Evolutionary conservation across 2,329 filamentous ascomycete species (phyloP).

Genomic region (Botrytis squamosa): DNA sequence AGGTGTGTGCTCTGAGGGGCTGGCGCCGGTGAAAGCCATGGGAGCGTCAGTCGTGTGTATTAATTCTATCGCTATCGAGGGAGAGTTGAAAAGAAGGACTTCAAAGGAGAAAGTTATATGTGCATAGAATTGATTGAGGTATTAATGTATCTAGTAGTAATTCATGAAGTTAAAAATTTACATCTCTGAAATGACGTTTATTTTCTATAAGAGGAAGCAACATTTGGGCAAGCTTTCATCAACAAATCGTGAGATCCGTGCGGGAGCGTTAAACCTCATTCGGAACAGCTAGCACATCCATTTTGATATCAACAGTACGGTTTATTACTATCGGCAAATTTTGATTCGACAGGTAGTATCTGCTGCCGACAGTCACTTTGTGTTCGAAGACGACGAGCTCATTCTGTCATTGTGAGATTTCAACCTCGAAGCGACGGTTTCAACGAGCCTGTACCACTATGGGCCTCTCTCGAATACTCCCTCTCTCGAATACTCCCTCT

Average conservation of each 20-base stretch:
- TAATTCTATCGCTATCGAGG: neutral
- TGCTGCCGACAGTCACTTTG: neutral
- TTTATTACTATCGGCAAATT: neutral
- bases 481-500: neutral
- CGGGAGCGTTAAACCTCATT: neutral
- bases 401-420: neutral
- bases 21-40: conserved; percentile 18
- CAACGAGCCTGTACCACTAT: neutral
- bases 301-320: neutral
- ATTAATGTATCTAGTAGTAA: neutral
- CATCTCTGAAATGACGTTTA: conserved; percentile 19
- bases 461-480: neutral
- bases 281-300: neutral
- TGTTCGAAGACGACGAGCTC: neutral
- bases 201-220: conserved; percentile 5
- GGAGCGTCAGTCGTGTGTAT: neutral
- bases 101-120: neutral
- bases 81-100: neutral
- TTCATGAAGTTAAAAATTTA: conserved; percentile 3
- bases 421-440: neutral
- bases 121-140: conserved; percentile 3
- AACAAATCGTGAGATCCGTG: conserved; percentile 9
- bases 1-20: conserved; percentile 18
- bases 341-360: neutral
- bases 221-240: conserved; percentile 13